phyloP scores from a whole-genome alignment of 352 stramenopile genomes.

The Globisporangium cylindrosporum region DNA sequence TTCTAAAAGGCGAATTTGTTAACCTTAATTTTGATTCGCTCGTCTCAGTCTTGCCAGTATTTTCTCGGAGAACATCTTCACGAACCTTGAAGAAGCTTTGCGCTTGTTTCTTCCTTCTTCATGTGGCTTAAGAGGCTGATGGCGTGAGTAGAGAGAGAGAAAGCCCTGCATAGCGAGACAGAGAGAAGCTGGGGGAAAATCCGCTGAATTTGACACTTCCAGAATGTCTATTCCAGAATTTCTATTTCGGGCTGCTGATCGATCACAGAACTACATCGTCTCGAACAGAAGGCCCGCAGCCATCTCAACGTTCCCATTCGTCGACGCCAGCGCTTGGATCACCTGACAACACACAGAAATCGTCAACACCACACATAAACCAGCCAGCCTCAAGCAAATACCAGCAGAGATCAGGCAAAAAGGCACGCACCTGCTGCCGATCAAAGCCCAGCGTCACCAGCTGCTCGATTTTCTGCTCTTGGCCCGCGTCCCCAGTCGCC shows the following conservation, averaged over 20 bases:
- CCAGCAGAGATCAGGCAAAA: not conserved
- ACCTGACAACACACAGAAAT: conserved; percentile 37
- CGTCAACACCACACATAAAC: not conserved
- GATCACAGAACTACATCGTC: conserved; percentile 30
- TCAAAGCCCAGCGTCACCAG: conserved; percentile 70
- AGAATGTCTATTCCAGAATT: no score
- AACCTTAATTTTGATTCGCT: no score
- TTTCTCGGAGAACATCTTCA: no score
- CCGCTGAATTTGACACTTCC: no score
- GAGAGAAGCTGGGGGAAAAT: no score
- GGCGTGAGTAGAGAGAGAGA: no score
- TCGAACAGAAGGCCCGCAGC: conserved; percentile 82
- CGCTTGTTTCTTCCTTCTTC: no score
- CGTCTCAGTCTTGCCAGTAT: no score
- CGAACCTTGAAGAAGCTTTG: no score
- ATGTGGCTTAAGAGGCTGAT: no score
- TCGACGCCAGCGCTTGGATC: conserved; percentile 57
- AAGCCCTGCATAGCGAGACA: no score
- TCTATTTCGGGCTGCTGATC: not conserved
- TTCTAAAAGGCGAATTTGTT: no score
- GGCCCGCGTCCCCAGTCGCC: conserved; percentile 12
- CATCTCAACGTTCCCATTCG: conserved; percentile 78
- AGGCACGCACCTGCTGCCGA: conserved; percentile 40
- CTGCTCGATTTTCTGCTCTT: conserved; percentile 59
- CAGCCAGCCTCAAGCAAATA: not conserved